phyloP scores from a whole-genome alignment of 208 protist genomes.

The Acanthamoeba rhysodes region DNA sequence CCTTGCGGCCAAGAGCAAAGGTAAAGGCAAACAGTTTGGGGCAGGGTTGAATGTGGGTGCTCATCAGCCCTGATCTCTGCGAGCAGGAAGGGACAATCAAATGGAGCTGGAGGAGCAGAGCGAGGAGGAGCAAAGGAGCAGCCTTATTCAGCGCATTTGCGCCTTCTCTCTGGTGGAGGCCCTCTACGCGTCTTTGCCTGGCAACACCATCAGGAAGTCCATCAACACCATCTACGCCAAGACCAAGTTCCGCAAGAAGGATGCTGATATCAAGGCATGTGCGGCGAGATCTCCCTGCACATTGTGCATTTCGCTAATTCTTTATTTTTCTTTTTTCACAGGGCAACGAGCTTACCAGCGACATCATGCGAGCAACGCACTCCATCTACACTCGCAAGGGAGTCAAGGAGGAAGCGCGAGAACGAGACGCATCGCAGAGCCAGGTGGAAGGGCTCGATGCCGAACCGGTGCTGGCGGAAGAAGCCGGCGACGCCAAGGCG shows the following conservation, averaged over 20 bases:
- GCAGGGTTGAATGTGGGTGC: background rate
- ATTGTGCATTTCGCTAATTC: background rate
- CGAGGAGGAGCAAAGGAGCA: slow-evolving; percentile 75
- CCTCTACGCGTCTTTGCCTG: slow-evolving; percentile 87
- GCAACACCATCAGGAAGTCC: slow-evolving; percentile 81
- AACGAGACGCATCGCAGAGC: slow-evolving; percentile 17
- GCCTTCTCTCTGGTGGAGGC: slow-evolving; percentile 91
- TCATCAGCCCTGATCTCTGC: background rate
- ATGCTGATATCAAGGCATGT: background rate
- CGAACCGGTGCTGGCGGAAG: slow-evolving; percentile 54
- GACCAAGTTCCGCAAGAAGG: slow-evolving; percentile 18
- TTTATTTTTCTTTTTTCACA: slow-evolving; percentile 39
- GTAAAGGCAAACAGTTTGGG: background rate
- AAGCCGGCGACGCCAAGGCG: background rate
- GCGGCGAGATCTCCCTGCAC: background rate
- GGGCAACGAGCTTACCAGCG: slow-evolving; percentile 92
- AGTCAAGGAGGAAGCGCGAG: slow-evolving; percentile 21
- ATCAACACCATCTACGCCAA: slow-evolving; percentile 88
- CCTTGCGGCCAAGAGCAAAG: slow-evolving; percentile 16
- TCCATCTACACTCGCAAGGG: slow-evolving; percentile 65
- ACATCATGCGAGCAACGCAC: slow-evolving; percentile 90
- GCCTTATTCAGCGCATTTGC: slow-evolving; percentile 86
- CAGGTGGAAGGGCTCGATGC: background rate
- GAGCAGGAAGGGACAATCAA: background rate
- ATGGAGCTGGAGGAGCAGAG: slow-evolving; percentile 65